phyloP scores from a whole-genome alignment of 2,329 filamentous ascomycete genomes.

The Fusarium pseudocircinatum region DNA sequence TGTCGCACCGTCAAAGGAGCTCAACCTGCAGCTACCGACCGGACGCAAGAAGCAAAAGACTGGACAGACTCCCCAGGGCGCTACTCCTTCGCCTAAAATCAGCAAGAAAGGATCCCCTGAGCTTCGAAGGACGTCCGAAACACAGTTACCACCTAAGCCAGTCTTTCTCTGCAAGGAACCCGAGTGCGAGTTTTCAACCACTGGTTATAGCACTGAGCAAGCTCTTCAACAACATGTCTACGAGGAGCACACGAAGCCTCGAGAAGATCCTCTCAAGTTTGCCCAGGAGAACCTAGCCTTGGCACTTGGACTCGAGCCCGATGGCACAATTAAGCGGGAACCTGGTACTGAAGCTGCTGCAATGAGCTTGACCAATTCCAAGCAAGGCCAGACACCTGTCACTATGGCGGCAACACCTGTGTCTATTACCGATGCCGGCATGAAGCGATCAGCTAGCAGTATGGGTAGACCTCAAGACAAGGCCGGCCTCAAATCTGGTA shows the following conservation, averaged over 20 bases:
- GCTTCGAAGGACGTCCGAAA: conserved; percentile 46
- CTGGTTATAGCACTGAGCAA: conserved; percentile 65
- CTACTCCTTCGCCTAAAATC: conserved; percentile 59
- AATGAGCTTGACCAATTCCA: conserved; percentile 57
- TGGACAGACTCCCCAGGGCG: conserved; percentile 50
- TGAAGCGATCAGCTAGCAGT: conserved; percentile 61
- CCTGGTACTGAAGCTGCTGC: conserved; percentile 47
- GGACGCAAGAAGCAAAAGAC: conserved; percentile 67
- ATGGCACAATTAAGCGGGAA: conserved; percentile 56
- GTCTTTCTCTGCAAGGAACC: conserved; percentile 62
- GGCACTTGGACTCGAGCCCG: conserved; percentile 61
- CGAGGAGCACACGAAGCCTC: conserved; percentile 68
- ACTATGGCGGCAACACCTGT: conserved; percentile 59
- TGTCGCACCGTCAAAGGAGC: conserved; percentile 61
- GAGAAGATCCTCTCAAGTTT: conserved; percentile 64
- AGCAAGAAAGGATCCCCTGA: conserved; percentile 61
- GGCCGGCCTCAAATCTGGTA: conserved; percentile 42
- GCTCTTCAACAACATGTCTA: conserved; percentile 62
- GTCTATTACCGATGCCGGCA: conserved; percentile 60
- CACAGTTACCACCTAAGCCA: conserved; percentile 50
- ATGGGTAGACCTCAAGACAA: conserved; percentile 55
- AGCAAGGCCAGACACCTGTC: conserved; percentile 58
- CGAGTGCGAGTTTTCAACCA: conserved; percentile 62
- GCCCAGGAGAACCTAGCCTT: conserved; percentile 59
- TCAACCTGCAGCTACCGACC: conserved; percentile 65